Evolutionary conservation across 169 alveolate genomes (phyloP), one percentile per base, ranked within the genome.

Genomic region (Cyclospora cayetanensis): DNA sequence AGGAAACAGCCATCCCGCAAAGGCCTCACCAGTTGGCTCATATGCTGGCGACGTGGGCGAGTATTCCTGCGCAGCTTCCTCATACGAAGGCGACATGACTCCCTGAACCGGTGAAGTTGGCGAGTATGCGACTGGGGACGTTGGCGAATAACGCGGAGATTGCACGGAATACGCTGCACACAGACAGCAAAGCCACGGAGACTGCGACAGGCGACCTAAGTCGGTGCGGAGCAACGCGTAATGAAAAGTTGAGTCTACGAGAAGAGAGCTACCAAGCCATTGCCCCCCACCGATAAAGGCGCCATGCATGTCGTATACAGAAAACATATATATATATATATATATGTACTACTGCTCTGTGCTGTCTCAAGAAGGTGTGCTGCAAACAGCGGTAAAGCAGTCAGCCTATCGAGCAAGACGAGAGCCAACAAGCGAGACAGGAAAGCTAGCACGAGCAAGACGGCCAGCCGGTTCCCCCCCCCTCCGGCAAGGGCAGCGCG

Each of bases 131-230:
- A 74, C 88, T 1, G 93, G 93, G 4, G 90, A 72, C 9, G 92
- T 39, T 27, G 93, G 93, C 46, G 93, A 90, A 34, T 91, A 91
- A 3, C 90, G 90, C 1, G 94, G 94, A 35, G 94, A 91, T 46
- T 91, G 94, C 53, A 91, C 93, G 18, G 63, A 68, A 53, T 68
- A 89, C 39, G 88, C 93, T 89, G 89, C 25, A 22, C 11, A 43
- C 22, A 29, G 31, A 41, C 20, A 22, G 5, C 34, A 15, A 63
- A 7, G n/a, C n/a, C 11, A 11, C 18, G 9, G 9, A 12, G 29
- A 34, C 43, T 11, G 80, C 27, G 18, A 11, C 9, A 9, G 80
- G 18, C 80, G 55, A 31, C 80, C 22, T 12, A 11, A 34, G 18
- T 66, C 80, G 9, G 43, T 18, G 43, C 70, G 20, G 34, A 43